Conservation (phyloP, 192 early-diverging fungal species). For the Dimargaris cristalligena region DNA sequence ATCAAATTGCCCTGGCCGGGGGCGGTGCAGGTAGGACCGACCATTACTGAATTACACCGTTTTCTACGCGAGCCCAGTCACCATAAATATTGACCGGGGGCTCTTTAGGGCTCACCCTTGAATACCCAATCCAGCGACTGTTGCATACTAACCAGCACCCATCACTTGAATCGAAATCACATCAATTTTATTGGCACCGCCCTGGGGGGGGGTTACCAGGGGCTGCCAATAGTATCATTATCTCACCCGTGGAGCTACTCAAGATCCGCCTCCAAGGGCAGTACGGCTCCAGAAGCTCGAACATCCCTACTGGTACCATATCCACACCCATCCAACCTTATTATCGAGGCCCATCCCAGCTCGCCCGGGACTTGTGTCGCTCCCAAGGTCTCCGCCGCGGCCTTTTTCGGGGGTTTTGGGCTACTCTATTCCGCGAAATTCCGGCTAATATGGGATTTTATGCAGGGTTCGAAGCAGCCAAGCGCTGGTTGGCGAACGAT, state of each 20-base stretch:
- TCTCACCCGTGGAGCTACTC: constrained; percentile 86
- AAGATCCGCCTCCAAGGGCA: constrained; percentile 89
- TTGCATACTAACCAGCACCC: too few relatives aligned
- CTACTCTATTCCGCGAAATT: constrained; percentile 58
- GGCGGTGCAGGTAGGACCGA: constrained; percentile 77
- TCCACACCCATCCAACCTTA: not conserved
- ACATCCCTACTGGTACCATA: not conserved
- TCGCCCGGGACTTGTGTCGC: constrained; percentile 43
- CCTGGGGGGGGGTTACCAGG: constrained; percentile 21
- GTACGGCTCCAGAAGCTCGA: constrained; percentile 31
- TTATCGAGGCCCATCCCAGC: constrained; percentile 46
- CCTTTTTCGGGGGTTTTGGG: constrained; percentile 68
- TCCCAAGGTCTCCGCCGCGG: constrained; percentile 52
- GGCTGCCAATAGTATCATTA: constrained; percentile 60
- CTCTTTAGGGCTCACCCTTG: not conserved
- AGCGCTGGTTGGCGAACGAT: constrained; percentile 38
- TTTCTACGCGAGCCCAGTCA: not conserved
- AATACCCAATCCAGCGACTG: not conserved
- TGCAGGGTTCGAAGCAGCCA: constrained; percentile 61
- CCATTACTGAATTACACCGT: constrained; percentile 12
- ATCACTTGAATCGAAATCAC: too few relatives aligned
- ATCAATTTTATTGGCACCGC: too few relatives aligned
- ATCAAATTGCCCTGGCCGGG: constrained; percentile 69
- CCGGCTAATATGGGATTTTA: constrained; percentile 81
- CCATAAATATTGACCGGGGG: not conserved